Conservation (phyloP, 345 rosid genomes). For the Ceriops tagal region DNA sequence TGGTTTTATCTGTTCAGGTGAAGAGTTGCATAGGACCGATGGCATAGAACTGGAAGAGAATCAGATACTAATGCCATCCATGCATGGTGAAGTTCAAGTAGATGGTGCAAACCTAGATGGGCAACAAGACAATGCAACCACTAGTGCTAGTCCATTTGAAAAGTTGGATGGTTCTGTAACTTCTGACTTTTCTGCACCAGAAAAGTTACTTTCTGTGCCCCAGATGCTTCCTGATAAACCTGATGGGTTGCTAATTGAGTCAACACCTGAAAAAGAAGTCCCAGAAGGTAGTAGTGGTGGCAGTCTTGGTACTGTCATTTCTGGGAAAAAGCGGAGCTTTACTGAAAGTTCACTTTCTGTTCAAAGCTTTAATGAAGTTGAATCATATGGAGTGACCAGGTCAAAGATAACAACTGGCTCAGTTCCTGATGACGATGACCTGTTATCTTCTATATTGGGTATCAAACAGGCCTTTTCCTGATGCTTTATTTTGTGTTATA, state of each 20-base stretch:
- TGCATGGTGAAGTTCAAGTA: slow-evolving; percentile 34
- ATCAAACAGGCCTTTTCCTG: slow-evolving; percentile 12
- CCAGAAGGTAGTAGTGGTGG: slow-evolving; percentile 34
- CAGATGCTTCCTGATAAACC: slow-evolving; percentile 42
- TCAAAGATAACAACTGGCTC: slow-evolving; percentile 60
- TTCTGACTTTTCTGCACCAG: slow-evolving; percentile 66
- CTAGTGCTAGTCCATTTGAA: slow-evolving; percentile 39
- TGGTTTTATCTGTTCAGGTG: slow-evolving; percentile 24
- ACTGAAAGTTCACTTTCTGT: slow-evolving; percentile 68
- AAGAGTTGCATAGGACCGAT: slow-evolving; percentile 29
- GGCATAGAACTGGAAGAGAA: slow-evolving; percentile 33
- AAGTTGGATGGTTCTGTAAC: slow-evolving; percentile 29
- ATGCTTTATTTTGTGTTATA: neutral
- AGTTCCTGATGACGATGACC: slow-evolving; percentile 91
- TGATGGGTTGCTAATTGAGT: slow-evolving; percentile 45
- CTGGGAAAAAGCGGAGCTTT: slow-evolving; percentile 71
- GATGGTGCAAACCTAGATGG: slow-evolving; percentile 32
- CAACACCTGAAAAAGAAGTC: slow-evolving; percentile 59
- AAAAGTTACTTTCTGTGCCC: slow-evolving; percentile 64
- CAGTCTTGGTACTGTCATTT: slow-evolving; percentile 40
- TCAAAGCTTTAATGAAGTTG: slow-evolving; percentile 61
- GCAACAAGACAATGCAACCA: slow-evolving; percentile 28
- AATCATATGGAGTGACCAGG: slow-evolving; percentile 55
- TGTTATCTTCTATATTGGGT: slow-evolving; percentile 96
- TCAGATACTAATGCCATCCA: slow-evolving; percentile 37